Evolutionary conservation across 371 early-diverging fungal species (phyloP).

Genomic region (Mortierella sp.): DNA sequence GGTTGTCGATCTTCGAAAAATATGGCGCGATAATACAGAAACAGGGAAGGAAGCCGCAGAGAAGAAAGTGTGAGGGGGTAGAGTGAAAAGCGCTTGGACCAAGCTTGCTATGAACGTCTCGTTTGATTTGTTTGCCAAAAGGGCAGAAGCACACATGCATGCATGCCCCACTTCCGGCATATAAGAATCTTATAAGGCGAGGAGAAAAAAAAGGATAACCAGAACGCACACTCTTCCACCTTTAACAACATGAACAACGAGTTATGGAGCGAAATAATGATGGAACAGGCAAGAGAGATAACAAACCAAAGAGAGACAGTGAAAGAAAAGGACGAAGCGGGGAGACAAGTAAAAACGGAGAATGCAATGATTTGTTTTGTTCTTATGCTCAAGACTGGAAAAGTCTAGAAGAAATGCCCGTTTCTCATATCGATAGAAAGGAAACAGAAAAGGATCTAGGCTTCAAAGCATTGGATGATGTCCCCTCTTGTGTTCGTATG

Average conservation of each 20-base stretch:
- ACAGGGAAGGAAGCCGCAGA: neutral
- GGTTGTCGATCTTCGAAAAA: neutral
- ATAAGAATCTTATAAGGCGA: neutral
- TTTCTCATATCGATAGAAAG: neutral
- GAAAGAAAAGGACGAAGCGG: neutral
- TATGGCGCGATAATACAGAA: neutral
- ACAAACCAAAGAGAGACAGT: neutral
- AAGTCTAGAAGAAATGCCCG: neutral
- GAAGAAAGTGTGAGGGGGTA: neutral
- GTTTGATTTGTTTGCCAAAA: neutral
- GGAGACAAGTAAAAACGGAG: neutral
- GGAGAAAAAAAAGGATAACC: neutral
- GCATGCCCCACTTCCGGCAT: neutral
- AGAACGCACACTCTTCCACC: neutral
- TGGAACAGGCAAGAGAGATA: neutral
- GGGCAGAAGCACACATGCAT: neutral
- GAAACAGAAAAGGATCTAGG: neutral
- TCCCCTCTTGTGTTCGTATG: neutral
- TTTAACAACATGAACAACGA: neutral
- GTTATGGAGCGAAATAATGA: no score
- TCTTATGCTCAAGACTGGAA: neutral
- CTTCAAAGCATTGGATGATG: neutral
- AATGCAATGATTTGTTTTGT: neutral
- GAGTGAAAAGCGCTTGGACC: neutral
- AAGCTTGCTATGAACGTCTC: neutral